Evolutionary conservation across 345 rosid species (phyloP).

Genomic region (Adansonia digitata): DNA sequence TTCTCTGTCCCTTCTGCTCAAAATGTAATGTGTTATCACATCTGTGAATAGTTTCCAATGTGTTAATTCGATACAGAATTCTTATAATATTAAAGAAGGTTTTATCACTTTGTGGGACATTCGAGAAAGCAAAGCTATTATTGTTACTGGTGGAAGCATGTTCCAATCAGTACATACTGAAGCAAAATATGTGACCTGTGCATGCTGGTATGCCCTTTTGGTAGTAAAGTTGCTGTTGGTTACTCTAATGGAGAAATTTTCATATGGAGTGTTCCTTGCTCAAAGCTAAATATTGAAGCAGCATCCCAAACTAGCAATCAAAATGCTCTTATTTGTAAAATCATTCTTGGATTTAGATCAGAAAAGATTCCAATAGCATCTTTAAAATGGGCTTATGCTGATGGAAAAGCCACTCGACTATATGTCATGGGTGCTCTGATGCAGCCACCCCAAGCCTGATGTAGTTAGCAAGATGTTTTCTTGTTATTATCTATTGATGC

Average conservation of each 20-base stretch:
- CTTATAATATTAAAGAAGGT: conserved; percentile 69
- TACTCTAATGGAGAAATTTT: conserved; percentile 76
- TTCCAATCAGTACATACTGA: conserved; percentile 49
- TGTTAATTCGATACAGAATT: conserved; percentile 44
- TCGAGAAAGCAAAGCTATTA: conserved; percentile 53
- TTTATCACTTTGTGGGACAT: conserved; percentile 69
- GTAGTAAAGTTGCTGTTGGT: conserved; percentile 79
- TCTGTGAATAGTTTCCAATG: background rate
- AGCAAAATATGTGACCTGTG: conserved; percentile 68
- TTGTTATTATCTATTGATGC: background rate
- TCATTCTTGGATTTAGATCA: conserved; percentile 76
- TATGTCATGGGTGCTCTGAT: conserved; percentile 59
- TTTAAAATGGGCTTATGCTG: conserved; percentile 62
- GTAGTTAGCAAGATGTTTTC: conserved; percentile 40
- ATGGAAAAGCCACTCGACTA: conserved; percentile 72
- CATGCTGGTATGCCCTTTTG: conserved; percentile 82
- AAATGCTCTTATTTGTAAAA: conserved; percentile 48
- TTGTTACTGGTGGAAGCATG: conserved; percentile 51
- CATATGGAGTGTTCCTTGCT: conserved; percentile 55
- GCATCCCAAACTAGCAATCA: conserved; percentile 35
- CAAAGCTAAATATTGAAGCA: too few relatives aligned
- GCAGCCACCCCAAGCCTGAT: conserved; percentile 42
- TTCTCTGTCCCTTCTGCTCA: conserved; percentile 1
- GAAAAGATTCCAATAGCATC: conserved; percentile 69
- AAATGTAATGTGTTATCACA: background rate